Evolutionary conservation across 805 yeast species (phyloP), one percentile per base, ranked within the genome.

Genomic region (Lipomyces mesembrius): DNA sequence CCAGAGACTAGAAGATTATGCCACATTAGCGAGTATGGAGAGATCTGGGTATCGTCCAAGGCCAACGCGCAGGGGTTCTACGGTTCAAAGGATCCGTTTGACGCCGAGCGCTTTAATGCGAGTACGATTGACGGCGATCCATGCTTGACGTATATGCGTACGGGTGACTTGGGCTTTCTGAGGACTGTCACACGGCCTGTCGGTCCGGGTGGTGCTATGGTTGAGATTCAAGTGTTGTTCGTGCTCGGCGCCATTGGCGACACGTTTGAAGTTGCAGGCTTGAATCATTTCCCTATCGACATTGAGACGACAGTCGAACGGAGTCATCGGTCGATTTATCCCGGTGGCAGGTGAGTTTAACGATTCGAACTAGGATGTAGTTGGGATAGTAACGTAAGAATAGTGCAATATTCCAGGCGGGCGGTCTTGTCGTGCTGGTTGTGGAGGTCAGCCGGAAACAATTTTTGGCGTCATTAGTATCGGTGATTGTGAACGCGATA

Each of bases 41-140:
- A 95, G 78, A 92, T 95, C 52, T 95, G 98, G 98, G 96, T 94
- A 1, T 86, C 90, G 70, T 90, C 97, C 0, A 97, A 92, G 70
- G 96, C 94, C 0, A 92, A 89, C 72, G 88, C 87, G 35, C 77
- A 82, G 12, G 85, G 86, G 6, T 88, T 87, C 75, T 84, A 86
- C 52, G 81, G 84, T 61, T 74, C 73, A 1, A 80, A 83, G 9
- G 90, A 87, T 68, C 77, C 79, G 12, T 85, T 88, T 70, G 81
- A 81, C 5, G 77, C 79, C 11, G 80, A 81, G 25, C 90, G 90
- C 70, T 86, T 90, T 71, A 77, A 79, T 29, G 94, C 92, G 17
- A 84, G 82, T 62, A 85, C 93, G 20, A 83, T 77, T 1, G 89
- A 85, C 52, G 91, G 89, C 22, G 88, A 89, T 73, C 83, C 85